These are phyloP conservation scores for Lepiota brunneoincarnata DNA, from an alignment of 768 basidiomycete species.

Conservation along the genomic window DNA sequence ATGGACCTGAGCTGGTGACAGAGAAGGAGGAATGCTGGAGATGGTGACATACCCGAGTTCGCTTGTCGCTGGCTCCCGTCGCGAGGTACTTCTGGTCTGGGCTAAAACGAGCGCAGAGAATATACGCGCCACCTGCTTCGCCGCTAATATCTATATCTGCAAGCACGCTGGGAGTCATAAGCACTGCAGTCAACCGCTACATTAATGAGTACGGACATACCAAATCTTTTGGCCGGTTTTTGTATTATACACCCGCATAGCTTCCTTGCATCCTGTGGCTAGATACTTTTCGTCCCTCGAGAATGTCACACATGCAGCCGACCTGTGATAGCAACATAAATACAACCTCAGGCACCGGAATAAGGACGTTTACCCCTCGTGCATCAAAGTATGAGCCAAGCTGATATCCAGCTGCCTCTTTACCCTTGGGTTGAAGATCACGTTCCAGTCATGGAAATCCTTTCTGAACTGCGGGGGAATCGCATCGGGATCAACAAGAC, in stretches of 20 bases:
- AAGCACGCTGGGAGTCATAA: constrained; percentile 69
- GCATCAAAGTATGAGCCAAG: constrained; percentile 76
- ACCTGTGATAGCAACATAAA: constrained; percentile 27
- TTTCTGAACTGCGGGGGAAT: constrained; percentile 54
- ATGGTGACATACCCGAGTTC: too few relatives aligned
- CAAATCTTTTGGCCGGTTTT: constrained; percentile 84
- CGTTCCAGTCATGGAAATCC: constrained; percentile 84
- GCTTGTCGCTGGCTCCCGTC: constrained; percentile 91
- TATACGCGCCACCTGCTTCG: constrained; percentile 85
- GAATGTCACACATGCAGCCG: constrained; percentile 89
- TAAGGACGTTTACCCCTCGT: constrained; percentile 62
- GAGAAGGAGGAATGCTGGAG: too few relatives aligned
- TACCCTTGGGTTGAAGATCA: constrained; percentile 75
- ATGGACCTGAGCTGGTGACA: constrained; percentile 18
- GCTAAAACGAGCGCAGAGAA: constrained; percentile 88
- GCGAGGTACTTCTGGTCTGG: constrained; percentile 86
- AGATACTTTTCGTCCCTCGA: constrained; percentile 90
- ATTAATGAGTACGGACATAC: constrained; percentile 39
- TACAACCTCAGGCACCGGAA: constrained; percentile 12
- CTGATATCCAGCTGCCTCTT: constrained; percentile 70
- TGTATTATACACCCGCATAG: constrained; percentile 93
- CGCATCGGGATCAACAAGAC: constrained; percentile 38
- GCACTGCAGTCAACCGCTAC: background rate
- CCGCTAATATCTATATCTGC: constrained; percentile 70
- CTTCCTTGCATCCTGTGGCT: constrained; percentile 92